Evolutionary conservation across 805 yeast genomes (phyloP).

Genomic region (Wickerhamomyces strasburgensis): DNA sequence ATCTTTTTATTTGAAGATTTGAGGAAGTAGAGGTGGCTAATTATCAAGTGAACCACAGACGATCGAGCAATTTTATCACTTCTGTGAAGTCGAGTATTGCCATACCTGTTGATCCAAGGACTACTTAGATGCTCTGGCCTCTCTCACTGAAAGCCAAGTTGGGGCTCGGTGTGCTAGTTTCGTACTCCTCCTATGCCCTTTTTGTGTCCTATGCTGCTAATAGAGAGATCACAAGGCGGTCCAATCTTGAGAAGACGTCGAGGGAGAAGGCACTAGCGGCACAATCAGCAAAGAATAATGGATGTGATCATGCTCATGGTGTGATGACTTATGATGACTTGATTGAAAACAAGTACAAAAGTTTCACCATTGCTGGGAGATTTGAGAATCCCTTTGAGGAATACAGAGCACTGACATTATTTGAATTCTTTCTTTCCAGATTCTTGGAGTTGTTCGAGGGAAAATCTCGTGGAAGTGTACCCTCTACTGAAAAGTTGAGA

Average conservation of each 20-base stretch:
- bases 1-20: no score
- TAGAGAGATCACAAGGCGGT: slow-evolving; percentile 45
- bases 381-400: slow-evolving; percentile 90
- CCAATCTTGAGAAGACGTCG: slow-evolving; percentile 24
- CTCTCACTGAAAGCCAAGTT: slow-evolving; percentile 23
- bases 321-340: slow-evolving; percentile 6
- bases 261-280: slow-evolving; percentile 10
- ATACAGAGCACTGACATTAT: slow-evolving; percentile 83
- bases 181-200: slow-evolving; percentile 63
- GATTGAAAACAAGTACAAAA: slow-evolving; percentile 33
- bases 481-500: slow-evolving; percentile 42
- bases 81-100: no score
- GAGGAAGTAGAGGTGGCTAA: no score
- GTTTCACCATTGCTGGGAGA: slow-evolving; percentile 62
- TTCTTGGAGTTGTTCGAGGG: slow-evolving; percentile 63
- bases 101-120: no score
- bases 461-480: slow-evolving; percentile 55
- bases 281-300: slow-evolving; percentile 14
- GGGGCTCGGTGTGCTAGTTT: slow-evolving; percentile 27
- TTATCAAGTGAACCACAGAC: no score
- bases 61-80: no score
- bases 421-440: slow-evolving; percentile 76
- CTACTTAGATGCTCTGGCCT: no score
- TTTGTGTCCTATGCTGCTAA: slow-evolving; percentile 54
- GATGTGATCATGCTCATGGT: slow-evolving; percentile 14